phyloP scores from a whole-genome alignment of 257 asterid species.

The Fraxinus cuspidata region DNA sequence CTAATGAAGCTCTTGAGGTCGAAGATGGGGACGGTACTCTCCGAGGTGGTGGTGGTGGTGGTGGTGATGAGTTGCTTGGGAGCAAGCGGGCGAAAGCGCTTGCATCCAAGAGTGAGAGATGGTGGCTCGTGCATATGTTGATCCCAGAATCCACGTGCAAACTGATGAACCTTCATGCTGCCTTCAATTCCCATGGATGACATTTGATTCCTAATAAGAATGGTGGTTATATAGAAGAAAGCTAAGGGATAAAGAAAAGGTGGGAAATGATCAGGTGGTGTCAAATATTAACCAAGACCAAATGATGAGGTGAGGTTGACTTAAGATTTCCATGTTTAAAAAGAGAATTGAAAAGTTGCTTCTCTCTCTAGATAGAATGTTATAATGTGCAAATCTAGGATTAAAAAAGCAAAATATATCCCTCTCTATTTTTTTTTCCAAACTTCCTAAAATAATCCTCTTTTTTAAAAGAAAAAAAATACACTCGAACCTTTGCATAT shows the following conservation, averaged over 20 bases:
- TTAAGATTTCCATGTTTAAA: conserved; percentile 57
- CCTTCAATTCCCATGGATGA: conserved; percentile 49
- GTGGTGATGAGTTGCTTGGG: conserved; percentile 43
- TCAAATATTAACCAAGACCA: conserved; percentile 49
- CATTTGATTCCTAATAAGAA: conserved; percentile 31
- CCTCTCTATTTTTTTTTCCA: neutral
- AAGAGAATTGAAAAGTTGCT: conserved; percentile 37
- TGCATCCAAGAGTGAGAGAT: conserved; percentile 81
- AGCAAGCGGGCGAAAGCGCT: conserved; percentile 81
- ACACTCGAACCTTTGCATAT: neutral
- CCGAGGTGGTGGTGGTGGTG: neutral
- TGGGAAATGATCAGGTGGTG: conserved; percentile 37
- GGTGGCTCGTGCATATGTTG: conserved; percentile 45
- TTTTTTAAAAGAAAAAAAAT: neutral
- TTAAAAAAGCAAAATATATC: neutral
- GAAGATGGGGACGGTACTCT: conserved; percentile 22
- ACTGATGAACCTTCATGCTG: conserved; percentile 77
- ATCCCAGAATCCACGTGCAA: conserved; percentile 81
- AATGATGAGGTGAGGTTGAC: conserved; percentile 69
- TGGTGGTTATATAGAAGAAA: conserved; percentile 55
- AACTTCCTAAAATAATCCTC: neutral
- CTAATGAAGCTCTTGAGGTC: conserved; percentile 81
- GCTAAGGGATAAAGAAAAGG: conserved; percentile 12
- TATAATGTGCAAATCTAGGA: conserved; percentile 9
- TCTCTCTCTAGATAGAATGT: conserved; percentile 19